phyloP scores from a whole-genome alignment of 2,329 filamentous ascomycete species.

The Botrytis cinerea region DNA sequence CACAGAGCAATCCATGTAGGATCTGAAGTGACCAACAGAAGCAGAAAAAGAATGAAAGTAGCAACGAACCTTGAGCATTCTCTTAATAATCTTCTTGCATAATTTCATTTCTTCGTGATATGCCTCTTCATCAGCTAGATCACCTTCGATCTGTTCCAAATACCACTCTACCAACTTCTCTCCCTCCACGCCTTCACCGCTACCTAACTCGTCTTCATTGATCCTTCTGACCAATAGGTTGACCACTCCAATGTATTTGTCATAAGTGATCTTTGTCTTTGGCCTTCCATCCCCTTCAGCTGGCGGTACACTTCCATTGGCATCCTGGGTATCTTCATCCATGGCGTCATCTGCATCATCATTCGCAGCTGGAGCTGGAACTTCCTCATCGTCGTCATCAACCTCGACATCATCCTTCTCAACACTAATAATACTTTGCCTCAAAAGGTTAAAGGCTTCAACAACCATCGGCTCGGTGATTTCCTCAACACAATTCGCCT shows the following conservation, averaged over 20 bases:
- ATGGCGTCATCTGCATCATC: conserved; percentile 54
- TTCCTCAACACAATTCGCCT: conserved; percentile 93
- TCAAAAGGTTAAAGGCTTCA: conserved; percentile 87
- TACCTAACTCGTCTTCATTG: conserved; percentile 74
- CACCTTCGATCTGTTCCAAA: conserved; percentile 83
- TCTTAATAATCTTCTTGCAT: conserved; percentile 83
- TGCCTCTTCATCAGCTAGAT: conserved; percentile 79
- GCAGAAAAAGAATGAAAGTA: conserved; percentile 29
- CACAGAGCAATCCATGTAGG: conserved; percentile 34
- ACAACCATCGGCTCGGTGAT: conserved; percentile 82
- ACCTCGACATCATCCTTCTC: conserved; percentile 86
- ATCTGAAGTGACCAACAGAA: conserved; percentile 33
- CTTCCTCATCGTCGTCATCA: conserved; percentile 47
- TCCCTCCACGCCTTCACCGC: conserved; percentile 81
- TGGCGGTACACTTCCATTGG: conserved; percentile 42
- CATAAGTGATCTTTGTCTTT: conserved; percentile 90
- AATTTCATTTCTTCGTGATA: conserved; percentile 73
- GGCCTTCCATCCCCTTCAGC: conserved; percentile 24
- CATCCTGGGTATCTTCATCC: conserved; percentile 46
- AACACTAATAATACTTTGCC: conserved; percentile 95
- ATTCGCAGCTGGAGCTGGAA: conserved; percentile 43
- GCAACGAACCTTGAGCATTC: conserved; percentile 84
- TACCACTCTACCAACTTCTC: conserved; percentile 86
- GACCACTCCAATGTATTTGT: conserved; percentile 90
- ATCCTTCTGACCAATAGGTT: conserved; percentile 82